Percentiles rank a stretch among this genome's conserved stretches.
These are phyloP conservation scores for Carex parvula DNA, from an alignment of 176 grass and related monocot genomes.

Conservation along the genomic window DNA sequence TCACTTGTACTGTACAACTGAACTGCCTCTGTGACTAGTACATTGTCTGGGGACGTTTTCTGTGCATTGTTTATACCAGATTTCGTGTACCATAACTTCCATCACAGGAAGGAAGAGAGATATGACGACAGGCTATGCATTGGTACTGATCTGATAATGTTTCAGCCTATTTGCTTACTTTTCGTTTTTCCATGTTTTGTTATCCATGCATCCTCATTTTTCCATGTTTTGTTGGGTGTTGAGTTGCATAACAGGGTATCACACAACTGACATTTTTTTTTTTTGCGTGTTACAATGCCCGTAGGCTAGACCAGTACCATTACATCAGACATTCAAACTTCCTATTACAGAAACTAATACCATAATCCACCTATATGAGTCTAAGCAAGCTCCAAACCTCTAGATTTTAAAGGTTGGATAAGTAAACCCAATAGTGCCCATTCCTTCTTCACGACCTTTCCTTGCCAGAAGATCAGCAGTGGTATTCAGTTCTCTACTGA, in stretches of 20 bases:
- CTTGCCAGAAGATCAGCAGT: too few relatives aligned
- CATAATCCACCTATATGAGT: too few relatives aligned
- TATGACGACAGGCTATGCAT: neutral
- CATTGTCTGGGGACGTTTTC: neutral
- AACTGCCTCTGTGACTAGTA: neutral
- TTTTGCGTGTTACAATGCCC: too few relatives aligned
- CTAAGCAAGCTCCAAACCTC: too few relatives aligned
- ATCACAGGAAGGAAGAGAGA: neutral
- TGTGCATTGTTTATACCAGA: neutral
- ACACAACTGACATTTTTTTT: neutral
- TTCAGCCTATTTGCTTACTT: neutral
- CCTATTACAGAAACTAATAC: too few relatives aligned
- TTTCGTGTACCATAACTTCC: neutral
- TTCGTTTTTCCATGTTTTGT: neutral
- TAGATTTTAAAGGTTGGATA: too few relatives aligned
- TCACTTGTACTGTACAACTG: neutral
- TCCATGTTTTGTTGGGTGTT: neutral
- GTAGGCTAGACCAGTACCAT: too few relatives aligned
- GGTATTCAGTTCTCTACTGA: too few relatives aligned
- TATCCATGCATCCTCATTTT: neutral
- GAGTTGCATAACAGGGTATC: neutral
- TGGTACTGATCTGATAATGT: neutral
- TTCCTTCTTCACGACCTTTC: too few relatives aligned
- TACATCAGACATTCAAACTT: too few relatives aligned
- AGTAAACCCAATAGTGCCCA: too few relatives aligned